Base-by-base conservation (phyloP, 2,329 filamentous ascomycete species). In the Anisogramma anomala region DNA sequence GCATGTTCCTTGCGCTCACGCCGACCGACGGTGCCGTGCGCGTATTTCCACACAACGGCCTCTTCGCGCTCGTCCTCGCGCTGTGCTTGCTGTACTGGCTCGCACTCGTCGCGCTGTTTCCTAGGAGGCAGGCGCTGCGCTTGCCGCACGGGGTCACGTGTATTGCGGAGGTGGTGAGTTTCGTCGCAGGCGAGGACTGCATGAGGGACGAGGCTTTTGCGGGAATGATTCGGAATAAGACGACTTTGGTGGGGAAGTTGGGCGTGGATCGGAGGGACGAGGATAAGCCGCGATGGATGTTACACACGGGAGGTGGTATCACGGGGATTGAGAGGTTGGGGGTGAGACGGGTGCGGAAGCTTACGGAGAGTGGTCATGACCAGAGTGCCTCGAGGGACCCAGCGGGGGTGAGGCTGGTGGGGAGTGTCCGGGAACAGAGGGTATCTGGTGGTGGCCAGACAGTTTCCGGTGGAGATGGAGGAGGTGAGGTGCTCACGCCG, bases 91-190 rank as follows among this genome's bases (percentile, higher is more conserved):
- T 94, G 18, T 89, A 83, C 60, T 66, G 79, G 9, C 50, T 77
- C n/a, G 77, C 71, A 10, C 66, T 89, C 37, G 55, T 74, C 31
- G 59, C 74, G 5, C 62, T 85, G 42, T 63, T 82, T 51, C 81
- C 81, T 0, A 62, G 66, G 10, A 71, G 83, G 11, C 62, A 66
- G 31, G 65, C 69, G 28, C 75, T 79, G 49, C 66, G 79, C 31
- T 71, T 94, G 1, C 85, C 86, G 0, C 86, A 93, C 55, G 69
- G 71, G 4, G 77, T 84, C 30, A 74, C 71, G 46, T 84, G 74
- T 34, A 68, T 93, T 14, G 82, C 83, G 1, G 85, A 88, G 56
- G 68, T 88, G 17, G 72, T 93, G 50, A 81, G 77, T 54, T 88
- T 89, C 56, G 67, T 89, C 31, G 77, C 84, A 45, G 79, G 80